phyloP scores from a whole-genome alignment of 768 basidiomycete species.

The Hypholoma sublateritium region DNA sequence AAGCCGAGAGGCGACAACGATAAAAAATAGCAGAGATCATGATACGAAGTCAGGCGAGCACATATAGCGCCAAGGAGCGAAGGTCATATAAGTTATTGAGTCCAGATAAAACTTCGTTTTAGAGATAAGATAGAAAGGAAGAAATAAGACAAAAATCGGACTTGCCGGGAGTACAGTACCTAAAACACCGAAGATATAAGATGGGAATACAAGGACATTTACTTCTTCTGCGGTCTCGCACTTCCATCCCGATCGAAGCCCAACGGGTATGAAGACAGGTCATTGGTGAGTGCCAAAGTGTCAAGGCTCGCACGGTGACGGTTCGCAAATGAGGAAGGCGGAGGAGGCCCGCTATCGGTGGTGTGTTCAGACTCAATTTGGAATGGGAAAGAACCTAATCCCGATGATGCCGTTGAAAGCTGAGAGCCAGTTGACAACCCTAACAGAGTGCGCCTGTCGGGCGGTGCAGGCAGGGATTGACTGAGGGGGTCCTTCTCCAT shows the following conservation, averaged over 20 bases:
- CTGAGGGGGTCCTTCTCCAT: constrained; percentile 9
- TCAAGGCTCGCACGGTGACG: constrained; percentile 82
- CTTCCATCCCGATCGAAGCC: constrained; percentile 61
- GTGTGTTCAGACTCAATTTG: constrained; percentile 68
- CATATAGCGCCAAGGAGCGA: neutral
- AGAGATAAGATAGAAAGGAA: neutral
- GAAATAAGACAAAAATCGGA: neutral
- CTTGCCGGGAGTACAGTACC: constrained; percentile 1
- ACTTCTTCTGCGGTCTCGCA: constrained; percentile 22
- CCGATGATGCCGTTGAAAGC: constrained; percentile 74
- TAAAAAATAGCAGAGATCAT: neutral
- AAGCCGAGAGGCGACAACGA: neutral
- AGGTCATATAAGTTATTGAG: neutral
- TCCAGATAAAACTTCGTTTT: neutral
- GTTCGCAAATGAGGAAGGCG: constrained; percentile 29
- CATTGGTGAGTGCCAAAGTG: constrained; percentile 79
- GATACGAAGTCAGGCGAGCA: neutral
- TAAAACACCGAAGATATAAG: constrained; percentile 4
- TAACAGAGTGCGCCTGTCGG: constrained; percentile 53
- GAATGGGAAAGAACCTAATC: constrained; percentile 85
- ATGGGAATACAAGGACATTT: neutral
- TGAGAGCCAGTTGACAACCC: constrained; percentile 78
- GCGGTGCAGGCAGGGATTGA: constrained; percentile 48
- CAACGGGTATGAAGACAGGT: constrained; percentile 81
- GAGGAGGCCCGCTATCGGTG: constrained; percentile 34